phyloP scores from a whole-genome alignment of 192 early-diverging fungal genomes.

The Endogone sp. region DNA sequence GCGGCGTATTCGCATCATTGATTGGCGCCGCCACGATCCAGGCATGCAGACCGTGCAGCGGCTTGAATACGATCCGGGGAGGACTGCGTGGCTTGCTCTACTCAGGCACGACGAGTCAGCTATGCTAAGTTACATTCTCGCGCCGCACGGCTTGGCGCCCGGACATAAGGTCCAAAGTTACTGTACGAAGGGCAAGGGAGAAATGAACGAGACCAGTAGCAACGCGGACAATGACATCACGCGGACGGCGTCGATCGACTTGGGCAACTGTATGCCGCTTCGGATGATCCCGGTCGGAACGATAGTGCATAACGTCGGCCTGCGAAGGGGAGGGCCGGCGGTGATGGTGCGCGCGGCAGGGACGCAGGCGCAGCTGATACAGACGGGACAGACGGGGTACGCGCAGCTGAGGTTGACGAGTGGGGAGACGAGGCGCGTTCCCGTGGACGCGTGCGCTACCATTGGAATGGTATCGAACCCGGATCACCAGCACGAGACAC shows the following conservation, averaged over 20 bases:
- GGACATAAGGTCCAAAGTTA: constrained; percentile 48
- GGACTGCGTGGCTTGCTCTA: constrained; percentile 82
- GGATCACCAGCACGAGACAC: constrained; percentile 80
- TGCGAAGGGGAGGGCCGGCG: constrained; percentile 72
- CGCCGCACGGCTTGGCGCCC: constrained; percentile 68
- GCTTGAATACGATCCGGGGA: constrained; percentile 94
- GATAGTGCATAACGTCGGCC: constrained; percentile 80
- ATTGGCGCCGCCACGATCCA: constrained; percentile 73
- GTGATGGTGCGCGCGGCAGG: constrained; percentile 84
- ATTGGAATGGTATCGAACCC: constrained; percentile 89
- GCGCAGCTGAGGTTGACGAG: constrained; percentile 83
- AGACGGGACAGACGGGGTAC: constrained; percentile 68
- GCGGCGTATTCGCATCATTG: constrained; percentile 79
- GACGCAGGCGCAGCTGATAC: constrained; percentile 77
- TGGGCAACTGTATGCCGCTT: constrained; percentile 88
- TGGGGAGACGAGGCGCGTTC: constrained; percentile 84
- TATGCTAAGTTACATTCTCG: constrained; percentile 83
- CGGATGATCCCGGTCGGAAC: constrained; percentile 92
- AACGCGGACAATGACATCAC: constrained; percentile 20
- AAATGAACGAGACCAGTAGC: neutral
- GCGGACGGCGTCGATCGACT: constrained; percentile 52
- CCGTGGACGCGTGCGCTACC: constrained; percentile 82
- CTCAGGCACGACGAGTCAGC: constrained; percentile 74
- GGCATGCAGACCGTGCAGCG: constrained; percentile 81
- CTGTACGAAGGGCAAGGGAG: constrained; percentile 1